Conservation (phyloP, 495 filamentous ascomycete genomes). For the Penicillium coffeae region DNA sequence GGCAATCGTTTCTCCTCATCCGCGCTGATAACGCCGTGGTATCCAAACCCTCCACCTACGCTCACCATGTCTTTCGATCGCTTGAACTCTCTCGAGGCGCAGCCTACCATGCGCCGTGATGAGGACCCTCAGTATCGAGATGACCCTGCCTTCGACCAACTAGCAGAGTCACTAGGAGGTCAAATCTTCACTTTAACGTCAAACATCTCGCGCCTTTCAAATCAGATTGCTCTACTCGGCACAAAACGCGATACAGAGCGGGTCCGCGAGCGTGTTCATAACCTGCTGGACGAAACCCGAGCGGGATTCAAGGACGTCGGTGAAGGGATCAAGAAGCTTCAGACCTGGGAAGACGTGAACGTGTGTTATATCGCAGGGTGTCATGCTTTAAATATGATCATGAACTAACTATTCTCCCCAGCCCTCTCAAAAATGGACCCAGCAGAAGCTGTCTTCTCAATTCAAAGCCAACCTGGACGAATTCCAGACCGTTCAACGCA, state of each 20-base stretch:
- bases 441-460: conserved; percentile 88
- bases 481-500: conserved; percentile 86
- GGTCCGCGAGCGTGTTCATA: conserved; percentile 84
- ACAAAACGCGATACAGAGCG: conserved; percentile 87
- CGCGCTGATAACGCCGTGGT: conserved; percentile 5
- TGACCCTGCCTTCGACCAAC: conserved; percentile 84
- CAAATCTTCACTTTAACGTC: conserved; percentile 83
- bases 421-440: conserved; percentile 90
- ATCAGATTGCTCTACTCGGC: conserved; percentile 78
- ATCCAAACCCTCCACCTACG: conserved; percentile 2
- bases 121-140: conserved; percentile 76
- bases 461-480: conserved; percentile 82
- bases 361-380: conserved; percentile 45
- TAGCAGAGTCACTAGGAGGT: conserved; percentile 76
- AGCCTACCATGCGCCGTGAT: conserved; percentile 61
- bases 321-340: conserved; percentile 87
- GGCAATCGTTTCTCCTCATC: conserved; percentile 2
- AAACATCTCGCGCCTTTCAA: conserved; percentile 75
- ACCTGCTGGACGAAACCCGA: conserved; percentile 78
- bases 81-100: conserved; percentile 76
- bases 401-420: conserved; percentile 28
- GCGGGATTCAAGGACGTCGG: conserved; percentile 87
- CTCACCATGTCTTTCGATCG: conserved; percentile 85
- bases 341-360: conserved; percentile 87
- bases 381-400: not conserved